Percentiles rank a stretch among this genome's conserved stretches.
phyloP scores from a whole-genome alignment of 352 stramenopile genomes.

The Pythium biforme region DNA sequence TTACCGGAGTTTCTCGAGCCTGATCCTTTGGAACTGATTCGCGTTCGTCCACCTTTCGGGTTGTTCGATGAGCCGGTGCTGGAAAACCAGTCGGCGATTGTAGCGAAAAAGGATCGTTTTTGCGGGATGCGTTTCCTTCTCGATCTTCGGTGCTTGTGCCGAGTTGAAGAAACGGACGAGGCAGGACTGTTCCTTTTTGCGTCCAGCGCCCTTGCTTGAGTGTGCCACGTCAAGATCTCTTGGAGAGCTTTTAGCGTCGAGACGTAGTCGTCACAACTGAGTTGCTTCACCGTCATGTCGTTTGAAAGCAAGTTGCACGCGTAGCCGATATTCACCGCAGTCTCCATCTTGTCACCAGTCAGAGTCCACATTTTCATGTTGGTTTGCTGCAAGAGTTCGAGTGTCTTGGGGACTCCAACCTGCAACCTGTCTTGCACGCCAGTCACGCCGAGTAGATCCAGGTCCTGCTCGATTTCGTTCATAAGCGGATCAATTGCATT shows the following conservation, averaged over 20 bases:
- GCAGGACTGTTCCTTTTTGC: not conserved
- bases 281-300: constrained; percentile 74
- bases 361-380: constrained; percentile 95
- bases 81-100: constrained; percentile 10
- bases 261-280: constrained; percentile 56
- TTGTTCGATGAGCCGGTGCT: not conserved
- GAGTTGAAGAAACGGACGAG: not conserved
- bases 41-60: not conserved
- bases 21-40: constrained; percentile 4
- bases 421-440: constrained; percentile 94
- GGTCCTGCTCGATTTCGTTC: constrained; percentile 79
- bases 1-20: not conserved
- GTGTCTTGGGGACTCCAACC: constrained; percentile 85
- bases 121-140: not conserved
- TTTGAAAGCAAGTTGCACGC: constrained; percentile 82
- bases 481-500: constrained; percentile 79
- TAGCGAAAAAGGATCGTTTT: constrained; percentile 4
- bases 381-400: constrained; percentile 80
- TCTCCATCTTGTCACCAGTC: constrained; percentile 95
- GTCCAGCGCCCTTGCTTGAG: constrained; percentile 12
- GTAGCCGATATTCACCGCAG: constrained; percentile 95
- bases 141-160: constrained; percentile 3
- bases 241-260: constrained; percentile 54
- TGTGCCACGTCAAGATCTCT: constrained; percentile 36
- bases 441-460: constrained; percentile 84